Percentiles rank a stretch among this genome's conserved stretches.
phyloP scores from a whole-genome alignment of 2,329 filamentous ascomycete species.

The Dactylella cylindrospora region DNA sequence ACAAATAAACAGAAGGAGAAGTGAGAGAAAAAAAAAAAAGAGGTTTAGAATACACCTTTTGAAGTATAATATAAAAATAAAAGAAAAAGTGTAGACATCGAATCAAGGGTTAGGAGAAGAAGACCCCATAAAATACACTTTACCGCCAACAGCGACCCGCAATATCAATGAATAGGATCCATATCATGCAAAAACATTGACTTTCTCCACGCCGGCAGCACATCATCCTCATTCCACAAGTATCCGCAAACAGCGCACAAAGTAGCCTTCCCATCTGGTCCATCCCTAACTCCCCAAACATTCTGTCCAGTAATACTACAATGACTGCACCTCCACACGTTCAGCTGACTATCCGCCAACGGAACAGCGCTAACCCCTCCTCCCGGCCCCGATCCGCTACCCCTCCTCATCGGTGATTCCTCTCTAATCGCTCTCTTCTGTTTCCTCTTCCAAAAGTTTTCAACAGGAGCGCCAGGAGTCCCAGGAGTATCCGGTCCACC shows the following conservation, averaged over 20 bases:
- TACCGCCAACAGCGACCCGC: slow-evolving; percentile 2
- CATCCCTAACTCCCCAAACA: slow-evolving; percentile 93
- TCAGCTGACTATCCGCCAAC: slow-evolving; percentile 74
- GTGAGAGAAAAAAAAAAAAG: not conserved
- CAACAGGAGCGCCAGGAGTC: slow-evolving; percentile 49
- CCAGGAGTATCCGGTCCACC: slow-evolving; percentile 61
- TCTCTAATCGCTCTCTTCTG: slow-evolving; percentile 89
- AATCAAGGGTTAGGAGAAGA: not conserved
- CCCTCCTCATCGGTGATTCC: slow-evolving; percentile 70
- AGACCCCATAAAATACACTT: slow-evolving; percentile 2
- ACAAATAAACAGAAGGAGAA: not conserved
- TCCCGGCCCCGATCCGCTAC: slow-evolving; percentile 72
- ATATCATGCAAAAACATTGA: slow-evolving; percentile 7
- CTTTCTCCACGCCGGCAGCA: slow-evolving; percentile 26
- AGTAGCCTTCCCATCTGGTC: slow-evolving; percentile 65
- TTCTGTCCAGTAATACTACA: slow-evolving; percentile 85
- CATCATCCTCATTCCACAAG: slow-evolving; percentile 15
- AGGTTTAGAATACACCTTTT: slow-evolving; percentile 4
- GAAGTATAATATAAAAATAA: not conserved
- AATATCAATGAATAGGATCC: too few relatives aligned
- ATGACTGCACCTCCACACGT: slow-evolving; percentile 82
- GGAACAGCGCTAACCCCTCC: slow-evolving; percentile 70
- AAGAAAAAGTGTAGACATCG: not conserved
- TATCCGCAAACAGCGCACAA: slow-evolving; percentile 29
- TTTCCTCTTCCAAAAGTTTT: slow-evolving; percentile 68